phyloP scores from a whole-genome alignment of 106 monocot species.

The Alisma plantagoaquatica region DNA sequence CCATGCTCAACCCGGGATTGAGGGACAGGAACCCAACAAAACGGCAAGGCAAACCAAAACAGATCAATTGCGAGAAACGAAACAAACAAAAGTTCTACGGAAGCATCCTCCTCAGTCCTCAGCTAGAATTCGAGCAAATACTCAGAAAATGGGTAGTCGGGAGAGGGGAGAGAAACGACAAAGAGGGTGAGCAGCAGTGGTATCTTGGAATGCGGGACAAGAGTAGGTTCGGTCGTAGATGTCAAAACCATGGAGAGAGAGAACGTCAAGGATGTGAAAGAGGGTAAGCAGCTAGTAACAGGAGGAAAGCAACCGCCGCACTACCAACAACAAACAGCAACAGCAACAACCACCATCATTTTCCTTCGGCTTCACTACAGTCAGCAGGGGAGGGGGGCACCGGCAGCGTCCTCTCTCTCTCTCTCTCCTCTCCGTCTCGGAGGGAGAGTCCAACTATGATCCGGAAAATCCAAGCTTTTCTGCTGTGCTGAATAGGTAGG shows the following conservation, averaged over 20 bases:
- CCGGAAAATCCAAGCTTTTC: conserved; percentile 1
- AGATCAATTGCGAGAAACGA: conserved; percentile 2
- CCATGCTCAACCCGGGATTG: not conserved
- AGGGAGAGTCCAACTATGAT: conserved; percentile 1
- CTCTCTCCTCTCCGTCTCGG: not conserved
- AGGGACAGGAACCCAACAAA: not conserved
- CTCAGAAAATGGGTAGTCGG: not conserved
- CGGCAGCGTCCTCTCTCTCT: not conserved
- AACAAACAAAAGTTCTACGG: too few relatives aligned
- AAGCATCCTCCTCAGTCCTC: not conserved
- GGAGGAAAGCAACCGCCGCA: conserved; percentile 5
- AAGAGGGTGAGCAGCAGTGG: not conserved
- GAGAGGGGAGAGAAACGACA: not conserved
- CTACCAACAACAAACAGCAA: conserved; percentile 8
- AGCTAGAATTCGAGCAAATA: not conserved
- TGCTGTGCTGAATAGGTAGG: not conserved
- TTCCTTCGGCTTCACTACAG: conserved; percentile 21
- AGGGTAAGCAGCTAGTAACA: not conserved
- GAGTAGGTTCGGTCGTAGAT: not conserved
- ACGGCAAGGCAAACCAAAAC: not conserved
- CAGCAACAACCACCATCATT: conserved; percentile 35
- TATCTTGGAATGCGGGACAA: not conserved
- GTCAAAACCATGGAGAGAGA: not conserved
- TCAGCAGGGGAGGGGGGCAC: conserved; percentile 5
- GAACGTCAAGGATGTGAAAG: not conserved